Conservation (phyloP, 495 filamentous ascomycete genomes). For the Penicillium salamii region DNA sequence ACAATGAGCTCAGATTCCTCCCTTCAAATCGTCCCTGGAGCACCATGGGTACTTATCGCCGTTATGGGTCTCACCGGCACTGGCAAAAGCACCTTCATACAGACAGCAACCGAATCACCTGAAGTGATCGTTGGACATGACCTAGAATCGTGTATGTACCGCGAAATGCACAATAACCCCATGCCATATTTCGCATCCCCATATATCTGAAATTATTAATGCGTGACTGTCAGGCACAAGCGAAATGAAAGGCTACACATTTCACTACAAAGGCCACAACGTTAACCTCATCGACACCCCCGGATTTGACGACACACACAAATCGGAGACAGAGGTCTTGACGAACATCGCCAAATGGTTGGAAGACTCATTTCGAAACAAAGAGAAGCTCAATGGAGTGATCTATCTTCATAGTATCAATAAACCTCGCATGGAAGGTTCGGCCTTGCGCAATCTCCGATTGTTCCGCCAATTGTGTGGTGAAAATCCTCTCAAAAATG, state of each 20-base stretch:
- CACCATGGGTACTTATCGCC: slow-evolving; percentile 20
- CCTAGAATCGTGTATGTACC: slow-evolving; percentile 22
- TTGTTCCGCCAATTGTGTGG: slow-evolving; percentile 48
- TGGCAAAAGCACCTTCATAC: slow-evolving; percentile 42
- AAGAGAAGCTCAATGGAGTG: slow-evolving; percentile 24
- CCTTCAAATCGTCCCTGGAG: too few species aligned
- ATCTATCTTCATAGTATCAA: slow-evolving; percentile 47
- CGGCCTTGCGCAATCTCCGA: slow-evolving; percentile 35
- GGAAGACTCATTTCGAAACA: not conserved
- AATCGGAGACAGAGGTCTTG: slow-evolving; percentile 35
- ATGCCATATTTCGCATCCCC: too few species aligned
- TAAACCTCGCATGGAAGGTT: slow-evolving; percentile 34
- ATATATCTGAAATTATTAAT: not conserved
- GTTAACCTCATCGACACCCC: slow-evolving; percentile 39
- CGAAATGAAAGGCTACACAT: too few species aligned
- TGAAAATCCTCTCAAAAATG: slow-evolving; percentile 26
- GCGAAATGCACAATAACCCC: too few species aligned
- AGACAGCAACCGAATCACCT: too few species aligned
- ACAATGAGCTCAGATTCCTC: too few species aligned
- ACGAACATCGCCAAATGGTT: slow-evolving; percentile 25
- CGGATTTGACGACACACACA: slow-evolving; percentile 41
- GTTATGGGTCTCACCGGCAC: slow-evolving; percentile 45
- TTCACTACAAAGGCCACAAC: not conserved
- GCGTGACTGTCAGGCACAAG: slow-evolving; percentile 6
- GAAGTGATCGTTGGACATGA: slow-evolving; percentile 14